These are phyloP conservation scores for Isabelozyma pseudorhagii DNA, from an alignment of 805 yeast genomes.

Conservation along the genomic window DNA sequence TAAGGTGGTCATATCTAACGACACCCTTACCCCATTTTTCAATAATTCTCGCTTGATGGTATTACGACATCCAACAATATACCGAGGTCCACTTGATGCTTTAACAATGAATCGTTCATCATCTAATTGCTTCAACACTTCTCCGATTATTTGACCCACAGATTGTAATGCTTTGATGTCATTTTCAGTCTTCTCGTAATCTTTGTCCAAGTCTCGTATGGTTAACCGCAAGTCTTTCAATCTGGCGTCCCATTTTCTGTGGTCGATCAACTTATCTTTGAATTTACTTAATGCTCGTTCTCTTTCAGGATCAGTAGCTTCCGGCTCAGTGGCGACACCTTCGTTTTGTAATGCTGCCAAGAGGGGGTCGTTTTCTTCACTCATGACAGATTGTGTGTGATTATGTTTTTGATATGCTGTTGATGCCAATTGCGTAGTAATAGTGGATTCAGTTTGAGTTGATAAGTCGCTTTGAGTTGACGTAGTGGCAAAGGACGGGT, in stretches of 20 bases:
- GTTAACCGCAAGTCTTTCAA: constrained; percentile 78
- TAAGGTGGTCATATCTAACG: constrained; percentile 94
- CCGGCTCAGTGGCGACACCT: constrained; percentile 11
- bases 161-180: constrained; percentile 96
- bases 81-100: constrained; percentile 96
- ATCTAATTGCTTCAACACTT: constrained; percentile 90
- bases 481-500: neutral
- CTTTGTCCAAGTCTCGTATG: constrained; percentile 78
- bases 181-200: constrained; percentile 89
- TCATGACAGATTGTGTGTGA: constrained; percentile 24
- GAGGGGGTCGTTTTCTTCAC: constrained; percentile 74
- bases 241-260: constrained; percentile 90
- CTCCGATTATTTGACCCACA: constrained; percentile 97
- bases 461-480: neutral
- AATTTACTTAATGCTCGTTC: constrained; percentile 73
- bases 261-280: constrained; percentile 85
- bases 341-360: constrained; percentile 60
- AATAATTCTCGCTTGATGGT: constrained; percentile 80
- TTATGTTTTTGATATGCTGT: no score
- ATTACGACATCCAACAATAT: constrained; percentile 95
- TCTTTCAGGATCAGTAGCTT: constrained; percentile 58
- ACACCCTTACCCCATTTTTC: constrained; percentile 93
- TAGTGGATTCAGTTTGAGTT: no score
- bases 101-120: constrained; percentile 94
- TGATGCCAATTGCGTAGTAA: no score